These are phyloP conservation scores for Cercospora nicotianae DNA, from an alignment of 2,329 filamentous ascomycete species.

Conservation along the genomic window DNA sequence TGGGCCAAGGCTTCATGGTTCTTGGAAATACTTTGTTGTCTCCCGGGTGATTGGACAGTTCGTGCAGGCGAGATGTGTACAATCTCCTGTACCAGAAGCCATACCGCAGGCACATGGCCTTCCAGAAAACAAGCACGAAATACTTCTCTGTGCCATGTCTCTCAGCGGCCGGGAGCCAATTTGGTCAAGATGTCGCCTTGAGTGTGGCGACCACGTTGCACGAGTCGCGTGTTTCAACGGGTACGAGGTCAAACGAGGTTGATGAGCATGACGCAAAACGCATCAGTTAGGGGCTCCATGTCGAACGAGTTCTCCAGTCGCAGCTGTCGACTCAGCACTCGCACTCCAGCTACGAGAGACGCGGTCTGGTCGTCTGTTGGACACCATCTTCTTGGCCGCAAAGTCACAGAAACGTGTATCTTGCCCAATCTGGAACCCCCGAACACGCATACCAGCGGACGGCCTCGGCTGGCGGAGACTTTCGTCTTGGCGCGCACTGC, in stretches of 20 bases:
- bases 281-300: background rate
- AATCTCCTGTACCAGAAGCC: background rate
- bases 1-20: background rate
- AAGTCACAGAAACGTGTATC: background rate
- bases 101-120: background rate
- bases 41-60: background rate
- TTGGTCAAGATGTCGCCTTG: background rate
- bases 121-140: background rate
- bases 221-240: background rate
- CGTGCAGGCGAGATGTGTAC: background rate
- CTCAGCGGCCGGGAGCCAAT: background rate
- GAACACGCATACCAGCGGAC: background rate
- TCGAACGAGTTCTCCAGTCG: background rate
- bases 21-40: background rate
- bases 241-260: background rate
- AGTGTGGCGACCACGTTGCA: background rate
- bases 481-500: background rate
- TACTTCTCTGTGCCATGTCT: background rate
- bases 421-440: background rate
- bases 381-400: background rate
- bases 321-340: background rate
- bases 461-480: conserved; percentile 4
- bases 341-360: background rate
- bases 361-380: background rate
- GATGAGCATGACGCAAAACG: background rate